Base-by-base conservation (phyloP, 805 yeast species). In the Priceomyces carsonii region DNA sequence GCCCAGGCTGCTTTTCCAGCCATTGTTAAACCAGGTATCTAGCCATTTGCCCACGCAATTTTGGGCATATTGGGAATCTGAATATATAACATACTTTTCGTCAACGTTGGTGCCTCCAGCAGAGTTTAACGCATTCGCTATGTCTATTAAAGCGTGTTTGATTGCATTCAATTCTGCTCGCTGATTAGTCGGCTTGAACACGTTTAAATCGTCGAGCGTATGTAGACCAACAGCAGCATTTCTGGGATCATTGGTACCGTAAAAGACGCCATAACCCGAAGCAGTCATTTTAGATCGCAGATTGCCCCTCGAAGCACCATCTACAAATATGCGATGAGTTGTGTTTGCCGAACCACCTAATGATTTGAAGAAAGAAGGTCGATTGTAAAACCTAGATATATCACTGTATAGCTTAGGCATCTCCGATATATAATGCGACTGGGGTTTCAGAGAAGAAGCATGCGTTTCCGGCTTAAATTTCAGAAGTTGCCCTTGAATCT, bases 251-350 rank as follows among this genome's bases (percentile, higher is more conserved):
- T 57, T 50, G 0, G 46, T 61, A 0, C 88, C 90, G 54, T 73
- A 86, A 53, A 63, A 87, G 0, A 84, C 85, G 16, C 96, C 97
- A 49, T 75, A 79, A 0, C 97, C 96, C 0, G 82, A 80, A 8
- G 45, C 42, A 3, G 55, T 53, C 3, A 47, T 38, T 6, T 46
- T 44, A 0, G 33, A 29, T 14, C 50, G 61, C 0, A 88, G 89
- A 47, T 83, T 82, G 4, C 75, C 71, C 7, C 80, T 61, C 0
- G 81, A 68, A 0, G 95, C 85, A 0, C 96, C 97, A 57, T 89
- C 97, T 14, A 87, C 81, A 50, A 75, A 89, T 0, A 87, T 65
- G 6, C 32, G 31, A 3, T 22, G n/a, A 13, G 20, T 8, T 14
- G 9, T 13, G 3, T 7, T 8, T 8, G 12, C n/a, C 14, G 29